These are phyloP conservation scores for Lasiodiplodia citricola DNA, from an alignment of 2,329 filamentous ascomycete species.

Conservation along the genomic window DNA sequence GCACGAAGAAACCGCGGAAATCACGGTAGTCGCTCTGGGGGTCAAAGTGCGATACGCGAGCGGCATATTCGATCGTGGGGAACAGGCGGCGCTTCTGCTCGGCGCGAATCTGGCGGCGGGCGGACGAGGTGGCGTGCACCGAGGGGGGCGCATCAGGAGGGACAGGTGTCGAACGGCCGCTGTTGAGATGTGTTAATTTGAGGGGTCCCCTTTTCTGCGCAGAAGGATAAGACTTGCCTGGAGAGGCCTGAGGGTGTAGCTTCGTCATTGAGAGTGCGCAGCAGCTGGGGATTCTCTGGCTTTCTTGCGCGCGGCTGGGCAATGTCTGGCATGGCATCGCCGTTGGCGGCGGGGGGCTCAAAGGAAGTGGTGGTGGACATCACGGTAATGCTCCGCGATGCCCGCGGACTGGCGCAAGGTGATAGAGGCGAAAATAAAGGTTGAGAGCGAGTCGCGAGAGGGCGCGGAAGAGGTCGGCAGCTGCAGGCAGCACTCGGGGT, in stretches of 20 bases:
- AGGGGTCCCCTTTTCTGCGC: conserved; percentile 8
- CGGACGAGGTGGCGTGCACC: conserved; percentile 81
- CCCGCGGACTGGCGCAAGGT: neutral
- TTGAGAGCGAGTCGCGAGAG: neutral
- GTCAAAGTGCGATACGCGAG: conserved; percentile 94
- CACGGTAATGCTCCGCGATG: conserved; percentile 16
- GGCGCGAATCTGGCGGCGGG: conserved; percentile 80
- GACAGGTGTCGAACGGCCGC: conserved; percentile 82
- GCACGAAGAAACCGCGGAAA: conserved; percentile 95
- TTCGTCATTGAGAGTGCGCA: conserved; percentile 43
- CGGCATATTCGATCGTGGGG: conserved; percentile 88
- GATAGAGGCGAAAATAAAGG: neutral
- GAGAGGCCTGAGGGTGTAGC: conserved; percentile 41
- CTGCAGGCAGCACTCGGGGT: neutral
- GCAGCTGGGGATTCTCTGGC: conserved; percentile 40
- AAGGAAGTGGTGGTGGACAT: conserved; percentile 19
- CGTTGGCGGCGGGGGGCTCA: conserved; percentile 29
- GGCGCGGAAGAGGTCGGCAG: conserved; percentile 8
- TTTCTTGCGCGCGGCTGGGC: conserved; percentile 44
- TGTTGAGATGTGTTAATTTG: conserved; percentile 43
- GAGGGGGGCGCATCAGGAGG: conserved; percentile 93
- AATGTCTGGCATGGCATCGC: conserved; percentile 33
- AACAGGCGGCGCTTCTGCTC: conserved; percentile 85
- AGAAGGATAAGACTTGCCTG: conserved; percentile 34
- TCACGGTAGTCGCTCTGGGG: conserved; percentile 89